Percentiles rank a stretch among this genome's conserved stretches.
Evolutionary conservation across 1,284 basidiomycete genomes (phyloP).

Genomic region (Cutaneotrichosporon mucoides): DNA sequence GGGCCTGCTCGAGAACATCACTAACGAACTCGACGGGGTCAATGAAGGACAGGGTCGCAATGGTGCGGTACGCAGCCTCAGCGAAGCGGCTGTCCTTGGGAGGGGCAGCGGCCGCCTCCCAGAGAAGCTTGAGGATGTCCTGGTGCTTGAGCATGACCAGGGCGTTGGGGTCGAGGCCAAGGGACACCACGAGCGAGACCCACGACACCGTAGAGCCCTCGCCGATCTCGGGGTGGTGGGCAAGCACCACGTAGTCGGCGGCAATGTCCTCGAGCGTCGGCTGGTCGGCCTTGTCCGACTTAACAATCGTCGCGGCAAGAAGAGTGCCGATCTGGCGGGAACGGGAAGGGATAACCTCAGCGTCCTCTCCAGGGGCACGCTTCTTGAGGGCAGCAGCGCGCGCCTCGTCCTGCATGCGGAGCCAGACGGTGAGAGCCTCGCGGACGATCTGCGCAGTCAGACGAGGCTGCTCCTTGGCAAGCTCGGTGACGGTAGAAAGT

Average conservation of each 20-base stretch:
- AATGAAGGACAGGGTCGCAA: slow-evolving; percentile 75
- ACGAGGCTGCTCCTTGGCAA: slow-evolving; percentile 48
- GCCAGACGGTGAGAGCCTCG: slow-evolving; percentile 55
- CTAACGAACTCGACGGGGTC: slow-evolving; percentile 65
- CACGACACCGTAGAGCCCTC: slow-evolving; percentile 62
- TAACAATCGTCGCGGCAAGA: slow-evolving; percentile 19
- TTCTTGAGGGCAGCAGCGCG: slow-evolving; percentile 22
- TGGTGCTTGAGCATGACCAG: slow-evolving; percentile 34
- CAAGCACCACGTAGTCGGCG: slow-evolving; percentile 61
- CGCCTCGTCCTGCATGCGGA: slow-evolving; percentile 30
- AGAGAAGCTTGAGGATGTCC: slow-evolving; percentile 37
- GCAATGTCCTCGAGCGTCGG: slow-evolving; percentile 32
- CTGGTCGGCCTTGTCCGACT: slow-evolving; percentile 21
- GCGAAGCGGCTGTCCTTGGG: slow-evolving; percentile 31
- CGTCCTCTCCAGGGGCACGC: slow-evolving; percentile 25
- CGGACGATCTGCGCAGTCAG: slow-evolving; percentile 57
- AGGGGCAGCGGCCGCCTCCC: slow-evolving; percentile 25
- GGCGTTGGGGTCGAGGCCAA: slow-evolving; percentile 63
- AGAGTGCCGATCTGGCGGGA: slow-evolving; percentile 40
- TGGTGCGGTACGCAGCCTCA: slow-evolving; percentile 65
- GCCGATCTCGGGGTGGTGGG: slow-evolving; percentile 71
- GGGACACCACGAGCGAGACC: slow-evolving; percentile 75
- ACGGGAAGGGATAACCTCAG: slow-evolving; percentile 27
- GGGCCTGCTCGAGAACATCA: slow-evolving; percentile 63
- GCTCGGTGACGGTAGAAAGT: slow-evolving; percentile 51